phyloP scores from a whole-genome alignment of 805 yeast genomes.

The Yarrowia hollandica region DNA sequence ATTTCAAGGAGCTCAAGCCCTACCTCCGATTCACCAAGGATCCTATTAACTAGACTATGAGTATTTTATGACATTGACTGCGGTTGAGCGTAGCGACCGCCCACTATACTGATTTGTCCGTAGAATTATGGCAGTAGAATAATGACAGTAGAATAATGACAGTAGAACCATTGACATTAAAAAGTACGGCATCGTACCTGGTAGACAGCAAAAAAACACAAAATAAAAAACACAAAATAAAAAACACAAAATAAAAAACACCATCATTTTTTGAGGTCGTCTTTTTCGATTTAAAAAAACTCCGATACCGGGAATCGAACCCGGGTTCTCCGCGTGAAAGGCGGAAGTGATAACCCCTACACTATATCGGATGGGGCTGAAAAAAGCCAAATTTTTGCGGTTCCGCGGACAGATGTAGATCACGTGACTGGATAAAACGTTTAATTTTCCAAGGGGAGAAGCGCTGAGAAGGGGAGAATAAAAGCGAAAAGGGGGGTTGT shows the following conservation, averaged over 20 bases:
- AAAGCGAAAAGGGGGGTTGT: too few species aligned
- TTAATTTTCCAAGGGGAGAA: too few species aligned
- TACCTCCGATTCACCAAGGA: slow-evolving; percentile 70
- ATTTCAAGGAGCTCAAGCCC: slow-evolving; percentile 83
- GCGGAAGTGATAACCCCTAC: slow-evolving; percentile 29
- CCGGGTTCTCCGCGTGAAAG: slow-evolving; percentile 29
- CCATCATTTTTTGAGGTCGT: too few species aligned
- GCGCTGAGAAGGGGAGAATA: neutral
- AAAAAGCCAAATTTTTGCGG: neutral
- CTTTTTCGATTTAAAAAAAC: neutral
- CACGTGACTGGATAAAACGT: neutral
- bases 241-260: too few species aligned
- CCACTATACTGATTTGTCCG: too few species aligned
- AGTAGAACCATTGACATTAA: too few species aligned
- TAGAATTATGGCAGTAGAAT: too few species aligned
- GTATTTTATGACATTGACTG: too few species aligned
- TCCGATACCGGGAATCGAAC: slow-evolving; percentile 30
- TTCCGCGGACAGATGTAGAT: neutral
- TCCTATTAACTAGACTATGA: slow-evolving; percentile 31
- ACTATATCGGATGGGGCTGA: slow-evolving; percentile 30
- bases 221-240: too few species aligned
- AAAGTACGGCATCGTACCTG: neutral
- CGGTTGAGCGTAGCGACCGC: too few species aligned
- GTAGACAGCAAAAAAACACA: neutral
- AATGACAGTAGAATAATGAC: too few species aligned